Base-by-base conservation (phyloP, 805 yeast species). In the Kazachstania viticola region DNA sequence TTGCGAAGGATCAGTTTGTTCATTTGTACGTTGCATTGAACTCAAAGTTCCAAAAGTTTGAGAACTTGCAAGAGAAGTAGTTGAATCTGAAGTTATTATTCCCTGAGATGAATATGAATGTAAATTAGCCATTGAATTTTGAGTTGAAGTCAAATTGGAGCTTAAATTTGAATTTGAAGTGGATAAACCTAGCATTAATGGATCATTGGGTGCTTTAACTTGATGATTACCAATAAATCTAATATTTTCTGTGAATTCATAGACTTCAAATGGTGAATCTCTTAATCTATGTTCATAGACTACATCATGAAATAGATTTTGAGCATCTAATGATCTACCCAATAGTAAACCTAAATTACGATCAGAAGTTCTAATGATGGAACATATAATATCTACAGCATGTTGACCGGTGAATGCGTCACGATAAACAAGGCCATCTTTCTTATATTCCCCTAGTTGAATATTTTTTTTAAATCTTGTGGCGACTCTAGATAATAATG, bases 301-400 rank as follows among this genome's bases (percentile, higher is more conserved):
- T 17, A 87, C 96, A 59, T 91, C 98, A 50, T 84, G 95, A 57
- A 91, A 85, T 35, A 84, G 73, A 53, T 82, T 82, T 47, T 91
- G 97, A 1, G 95, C 94, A 58, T 91, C 97, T 34, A 91, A 62
- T 0, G 96, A 77, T 41, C 98, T 67, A 18, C 97, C 98, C 30
- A 91, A 60, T 21, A 91, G 61, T 29, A 91, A 61, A 0, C 97
- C 97, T 46, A 91, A 60, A 45, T 85, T 87, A 37, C 98, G 67
- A 54, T 91, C 98, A 7, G 84, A 79, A 1, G 95, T 88, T 43
- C 93, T 67, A 31, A 88, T 77, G 32, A 91, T 80, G 35, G 78
- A 67, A 35, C 94, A 78, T 37, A 91, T 75, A n/a, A 77, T 70
- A 54, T 85, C 95, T 19, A 91, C 94, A 1, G 97, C 95, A 56